Evolutionary conservation across 352 stramenopile genomes (phyloP), one percentile per base, ranked within the genome.

Genomic region (Globisporangium cylindrosporum): DNA sequence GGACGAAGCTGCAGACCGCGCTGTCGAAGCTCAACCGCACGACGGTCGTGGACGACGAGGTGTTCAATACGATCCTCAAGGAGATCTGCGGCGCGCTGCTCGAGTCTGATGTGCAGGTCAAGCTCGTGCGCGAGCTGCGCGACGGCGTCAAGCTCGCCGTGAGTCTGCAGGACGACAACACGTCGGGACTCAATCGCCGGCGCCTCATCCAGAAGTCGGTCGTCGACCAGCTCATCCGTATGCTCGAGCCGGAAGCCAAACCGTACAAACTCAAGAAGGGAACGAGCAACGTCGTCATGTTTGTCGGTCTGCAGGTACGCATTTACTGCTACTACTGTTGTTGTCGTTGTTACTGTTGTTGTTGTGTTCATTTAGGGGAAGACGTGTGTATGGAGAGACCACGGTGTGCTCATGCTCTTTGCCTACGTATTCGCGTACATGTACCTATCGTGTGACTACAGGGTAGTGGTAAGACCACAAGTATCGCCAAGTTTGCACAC

Each of bases 401-500:
- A 7, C 27, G 18, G 43, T 18, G 18, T 60, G 9, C 55, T 60
- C 3, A 60, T 58, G 57, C 32, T 8, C 43, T 59, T 29, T 43
- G n/a, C 27, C 29, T 57, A 41, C 69, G 25, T 25, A 48, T 41
- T n/a, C 22, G 14, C 38, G 53, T 38, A 8, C 20, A 8, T 43
- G 4, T 27, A 22, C 9, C 8, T 22, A 5, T 24, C 7, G 29
- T 32, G 36, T 18, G 48, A 36, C 72, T 79, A 22, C 94, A 99
- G 78, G 98, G 98, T 18, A 97, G 94, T 46, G 98, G 98, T 29
- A 99, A 99, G 82, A 99, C 98, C 59, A 99, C 98, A 27, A 98
- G 97, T 60, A 99, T 99, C 77, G 97, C 97, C 70, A 99, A 99
- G 80, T 99, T 98, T 75, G 98, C 97, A 38, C 93, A 99, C 78